Evolutionary conservation across 441 rosid genomes (phyloP).

Genomic region (Euphorbia celastroides): DNA sequence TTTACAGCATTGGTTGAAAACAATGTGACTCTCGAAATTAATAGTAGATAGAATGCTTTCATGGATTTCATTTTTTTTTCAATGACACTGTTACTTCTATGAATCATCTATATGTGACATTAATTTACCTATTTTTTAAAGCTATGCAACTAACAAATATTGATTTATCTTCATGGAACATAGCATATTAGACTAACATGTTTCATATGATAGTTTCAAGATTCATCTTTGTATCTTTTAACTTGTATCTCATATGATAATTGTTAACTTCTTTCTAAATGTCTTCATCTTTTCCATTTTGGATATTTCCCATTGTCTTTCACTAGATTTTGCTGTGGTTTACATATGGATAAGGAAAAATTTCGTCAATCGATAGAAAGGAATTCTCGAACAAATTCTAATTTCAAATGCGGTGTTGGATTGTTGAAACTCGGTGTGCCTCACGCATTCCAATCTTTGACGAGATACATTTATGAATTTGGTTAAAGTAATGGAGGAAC

Average conservation of each 20-base stretch:
- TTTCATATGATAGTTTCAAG: neutral
- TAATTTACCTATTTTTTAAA: neutral
- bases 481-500: too few species aligned
- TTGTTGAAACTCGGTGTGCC: too few species aligned
- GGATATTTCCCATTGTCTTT: slow-evolving; percentile 2
- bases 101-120: neutral
- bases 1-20: neutral
- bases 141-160: neutral
- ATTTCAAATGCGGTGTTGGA: neutral
- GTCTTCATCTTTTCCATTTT: neutral
- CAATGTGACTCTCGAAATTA: neutral
- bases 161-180: neutral
- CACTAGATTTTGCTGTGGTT: slow-evolving; percentile 14
- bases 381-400: neutral
- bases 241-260: neutral
- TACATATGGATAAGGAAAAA: neutral
- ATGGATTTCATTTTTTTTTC: neutral
- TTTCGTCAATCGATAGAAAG: neutral
- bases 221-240: neutral
- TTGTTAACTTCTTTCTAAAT: neutral
- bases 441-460: too few species aligned
- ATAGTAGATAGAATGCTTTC: neutral
- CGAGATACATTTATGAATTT: too few species aligned
- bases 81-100: neutral
- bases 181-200: neutral